Conservation (phyloP, 2,329 filamentous ascomycete genomes). For the Rhynchosporium agropyri region DNA sequence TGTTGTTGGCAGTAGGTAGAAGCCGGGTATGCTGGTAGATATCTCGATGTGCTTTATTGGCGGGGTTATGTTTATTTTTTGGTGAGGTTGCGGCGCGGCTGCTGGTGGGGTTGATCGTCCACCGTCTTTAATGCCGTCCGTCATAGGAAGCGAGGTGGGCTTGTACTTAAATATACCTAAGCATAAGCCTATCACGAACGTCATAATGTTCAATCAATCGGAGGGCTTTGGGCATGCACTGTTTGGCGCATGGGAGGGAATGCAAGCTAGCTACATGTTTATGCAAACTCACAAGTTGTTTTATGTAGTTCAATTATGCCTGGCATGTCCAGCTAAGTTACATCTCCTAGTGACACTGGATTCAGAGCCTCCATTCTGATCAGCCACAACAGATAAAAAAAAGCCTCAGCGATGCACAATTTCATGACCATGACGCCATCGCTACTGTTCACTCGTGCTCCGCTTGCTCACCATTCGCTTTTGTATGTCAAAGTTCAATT, state of each 20-base stretch:
- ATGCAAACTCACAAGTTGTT: too few species aligned
- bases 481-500: slow-evolving; percentile 68
- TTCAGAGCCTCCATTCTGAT: slow-evolving; percentile 3
- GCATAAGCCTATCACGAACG: too few species aligned
- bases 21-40: too few species aligned
- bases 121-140: slow-evolving; percentile 2
- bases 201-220: too few species aligned
- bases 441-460: slow-evolving; percentile 7
- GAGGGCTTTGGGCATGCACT: too few species aligned
- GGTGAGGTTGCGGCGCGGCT: too few species aligned
- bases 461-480: slow-evolving; percentile 57
- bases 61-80: not conserved
- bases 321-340: not conserved
- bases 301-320: too few species aligned
- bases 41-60: not conserved
- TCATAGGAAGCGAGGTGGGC: not conserved
- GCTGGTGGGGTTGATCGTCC: slow-evolving; percentile 2
- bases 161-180: too few species aligned
- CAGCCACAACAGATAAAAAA: not conserved
- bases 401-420: slow-evolving; percentile 1
- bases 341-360: not conserved
- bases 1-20: not conserved
- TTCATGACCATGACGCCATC: slow-evolving; percentile 27
- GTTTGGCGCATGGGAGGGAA: too few species aligned
- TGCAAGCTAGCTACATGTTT: too few species aligned